Base-by-base conservation (phyloP, 2,329 filamentous ascomycete species). In the Phyllosticta paracitricarpa region DNA sequence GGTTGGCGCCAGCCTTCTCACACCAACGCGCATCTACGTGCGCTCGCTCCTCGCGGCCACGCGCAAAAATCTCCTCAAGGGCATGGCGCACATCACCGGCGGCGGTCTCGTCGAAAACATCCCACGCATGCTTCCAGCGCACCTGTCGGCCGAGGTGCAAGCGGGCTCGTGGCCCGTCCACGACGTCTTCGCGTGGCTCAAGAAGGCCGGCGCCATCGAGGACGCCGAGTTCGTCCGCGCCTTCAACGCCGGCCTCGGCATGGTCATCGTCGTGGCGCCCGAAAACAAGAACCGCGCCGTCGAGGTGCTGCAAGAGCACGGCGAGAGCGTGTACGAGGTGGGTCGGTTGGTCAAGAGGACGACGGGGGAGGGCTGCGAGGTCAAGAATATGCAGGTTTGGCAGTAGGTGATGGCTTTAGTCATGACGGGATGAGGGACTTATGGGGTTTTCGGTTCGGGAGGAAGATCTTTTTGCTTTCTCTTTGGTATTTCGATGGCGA, bases 61-160 rank as follows among this genome's bases (percentile, higher is more conserved):
- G 4, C 76, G 82, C 56, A 79, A 82, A 65, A 77, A 81, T 9
- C 78, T 91, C 51, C 81, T 97, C 73, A 96, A 96, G 78, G 94
- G 94, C 59, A 88, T 97, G 74, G 89, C 94, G 10, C 94, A 99
- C 77, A 97, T 99, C 77, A 99, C 94, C 0, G 94, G 94, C 57
- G 94, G 94, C 64, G 94, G 94, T 10, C 82, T 99, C 22, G 81
- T 88, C 19, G 94, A 99, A 77, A 99, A 99, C 74, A 88, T 99
- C 26, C 94, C 94, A 30, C 87, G 94, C 65, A 96, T 96, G 89
- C 81, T 99, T 19, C 94, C 94, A 1, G 75, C 82, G 35, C 79
- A 86, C 54, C 83, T 99, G 5, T 83, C 88, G 1, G 93, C 91
- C 1, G 84, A 91, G 71, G 85, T 99, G 61, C 88, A 96, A 68